phyloP scores from a whole-genome alignment of 2,329 filamentous ascomycete genomes.

The Pseudopyricularia javanii region DNA sequence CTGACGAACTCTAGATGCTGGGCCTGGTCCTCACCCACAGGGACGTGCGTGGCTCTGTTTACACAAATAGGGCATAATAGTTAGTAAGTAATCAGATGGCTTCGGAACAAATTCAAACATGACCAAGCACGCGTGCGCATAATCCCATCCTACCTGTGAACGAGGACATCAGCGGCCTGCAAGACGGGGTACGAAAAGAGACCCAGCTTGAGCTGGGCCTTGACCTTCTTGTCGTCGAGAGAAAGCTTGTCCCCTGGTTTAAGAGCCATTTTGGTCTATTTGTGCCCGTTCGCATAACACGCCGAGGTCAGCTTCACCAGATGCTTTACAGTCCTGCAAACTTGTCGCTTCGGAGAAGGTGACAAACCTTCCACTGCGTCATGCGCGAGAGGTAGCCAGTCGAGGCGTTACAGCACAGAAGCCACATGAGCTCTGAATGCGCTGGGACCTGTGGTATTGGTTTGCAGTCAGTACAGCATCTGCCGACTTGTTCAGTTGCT shows the following conservation, averaged over 20 bases:
- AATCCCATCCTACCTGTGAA: constrained; percentile 49
- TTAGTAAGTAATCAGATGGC: constrained; percentile 2
- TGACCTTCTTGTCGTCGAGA: constrained; percentile 44
- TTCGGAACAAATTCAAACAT: neutral
- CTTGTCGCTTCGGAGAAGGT: neutral
- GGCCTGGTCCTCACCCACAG: constrained; percentile 87
- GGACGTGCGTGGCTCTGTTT: constrained; percentile 74
- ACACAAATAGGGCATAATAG: neutral
- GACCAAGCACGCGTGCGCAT: neutral
- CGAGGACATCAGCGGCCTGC: constrained; percentile 84
- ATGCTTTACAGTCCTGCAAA: neutral
- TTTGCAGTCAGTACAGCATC: neutral
- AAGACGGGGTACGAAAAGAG: constrained; percentile 94
- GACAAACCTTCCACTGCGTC: constrained; percentile 90
- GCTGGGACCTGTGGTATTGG: constrained; percentile 44
- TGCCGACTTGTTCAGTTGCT: neutral
- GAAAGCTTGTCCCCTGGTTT: constrained; percentile 41
- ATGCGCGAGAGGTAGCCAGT: constrained; percentile 94
- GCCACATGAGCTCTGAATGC: constrained; percentile 93
- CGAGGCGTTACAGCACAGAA: constrained; percentile 80
- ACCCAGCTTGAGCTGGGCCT: constrained; percentile 62
- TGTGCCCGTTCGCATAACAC: too few relatives aligned
- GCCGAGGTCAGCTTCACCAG: neutral
- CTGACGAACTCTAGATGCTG: constrained; percentile 92
- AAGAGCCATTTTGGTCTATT: neutral